phyloP scores from a whole-genome alignment of 192 early-diverging fungal genomes.

The Powellomyces hirtus region DNA sequence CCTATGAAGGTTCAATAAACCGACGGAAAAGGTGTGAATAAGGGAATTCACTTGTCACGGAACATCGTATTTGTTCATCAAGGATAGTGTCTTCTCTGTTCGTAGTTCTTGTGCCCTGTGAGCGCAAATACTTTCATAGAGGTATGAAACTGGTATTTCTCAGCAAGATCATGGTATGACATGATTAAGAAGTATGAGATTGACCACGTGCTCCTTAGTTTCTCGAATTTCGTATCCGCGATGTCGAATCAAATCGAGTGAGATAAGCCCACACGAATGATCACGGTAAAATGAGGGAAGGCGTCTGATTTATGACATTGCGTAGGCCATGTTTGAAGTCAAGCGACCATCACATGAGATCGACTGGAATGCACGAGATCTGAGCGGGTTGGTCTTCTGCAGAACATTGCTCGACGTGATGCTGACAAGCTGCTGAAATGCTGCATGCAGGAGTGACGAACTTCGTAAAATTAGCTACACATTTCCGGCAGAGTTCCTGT shows the following conservation, averaged over 20 bases:
- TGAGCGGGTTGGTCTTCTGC: neutral
- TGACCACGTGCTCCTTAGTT: slow-evolving; percentile 29
- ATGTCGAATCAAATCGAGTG: slow-evolving; percentile 31
- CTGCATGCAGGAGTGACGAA: slow-evolving; percentile 27
- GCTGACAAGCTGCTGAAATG: neutral
- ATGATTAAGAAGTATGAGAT: too few relatives aligned
- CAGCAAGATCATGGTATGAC: neutral
- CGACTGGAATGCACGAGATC: slow-evolving; percentile 27
- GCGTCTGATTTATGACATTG: neutral
- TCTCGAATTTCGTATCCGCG: slow-evolving; percentile 50
- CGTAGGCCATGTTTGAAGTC: slow-evolving; percentile 46
- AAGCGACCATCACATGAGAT: slow-evolving; percentile 34
- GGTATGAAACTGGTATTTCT: slow-evolving; percentile 2
- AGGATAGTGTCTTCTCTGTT: neutral
- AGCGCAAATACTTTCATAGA: slow-evolving; percentile 19
- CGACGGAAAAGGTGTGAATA: slow-evolving; percentile 29
- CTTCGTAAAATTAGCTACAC: slow-evolving; percentile 27
- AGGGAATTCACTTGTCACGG: neutral
- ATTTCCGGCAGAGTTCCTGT: slow-evolving; percentile 30
- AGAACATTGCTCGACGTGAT: neutral
- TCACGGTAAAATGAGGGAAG: neutral
- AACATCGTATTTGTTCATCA: neutral
- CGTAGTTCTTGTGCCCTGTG: slow-evolving; percentile 30
- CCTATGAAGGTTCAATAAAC: slow-evolving; percentile 25
- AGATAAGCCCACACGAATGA: neutral